Evolutionary conservation across 73 alveolate genomes (phyloP), one percentile per base, ranked within the genome.

Genomic region (Durusdinium trenchii): DNA sequence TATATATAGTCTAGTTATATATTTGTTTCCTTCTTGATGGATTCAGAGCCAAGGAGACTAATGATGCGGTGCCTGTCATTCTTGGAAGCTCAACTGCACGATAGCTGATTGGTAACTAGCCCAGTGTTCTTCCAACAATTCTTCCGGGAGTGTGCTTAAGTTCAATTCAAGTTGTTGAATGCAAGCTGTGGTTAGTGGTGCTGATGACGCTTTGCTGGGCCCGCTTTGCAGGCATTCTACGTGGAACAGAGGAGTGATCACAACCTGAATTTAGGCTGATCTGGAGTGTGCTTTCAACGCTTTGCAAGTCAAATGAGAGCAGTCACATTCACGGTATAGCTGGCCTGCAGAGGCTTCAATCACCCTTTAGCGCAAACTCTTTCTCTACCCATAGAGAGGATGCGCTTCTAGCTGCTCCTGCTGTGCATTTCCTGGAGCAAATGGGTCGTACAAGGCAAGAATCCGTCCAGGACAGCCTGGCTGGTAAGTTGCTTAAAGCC

Each of bases 341-440:
- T 6, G 3, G 47, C 18, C 73, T 60, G 73, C 4, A 1, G 30
- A 60, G 73, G n/a, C 30, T 32, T 23, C n/a, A 60, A 60, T 23
- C 30, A 60, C 30, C 30, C 30, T 23, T 32, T 23, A 60, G 30
- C 73, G 18, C 73, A 60, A 23, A 60, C 30, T 60, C 54, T 75
- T 75, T 75, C 20, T 75, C 30, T 60, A 2, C 73, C 73, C 73
- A 60, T 60, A 23, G 46, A 48, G 46, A 81, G 91, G 91, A 81
- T 47, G 71, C 48, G 35, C 42, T 81, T 45, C 50, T 81, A 35
- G 91, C 71, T 12, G 91, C 91, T 81, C 43, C 91, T 32, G 91
- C 91, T 30, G 10, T 81, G 69, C 91, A 81, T 64, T 47, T 81
- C 69, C 50, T 81, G 52, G 91, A 81, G 18, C 91, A 81, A 67